Evolutionary conservation across 1,139 yeast species (phyloP).

Genomic region (Geotrichum aggregatum): DNA sequence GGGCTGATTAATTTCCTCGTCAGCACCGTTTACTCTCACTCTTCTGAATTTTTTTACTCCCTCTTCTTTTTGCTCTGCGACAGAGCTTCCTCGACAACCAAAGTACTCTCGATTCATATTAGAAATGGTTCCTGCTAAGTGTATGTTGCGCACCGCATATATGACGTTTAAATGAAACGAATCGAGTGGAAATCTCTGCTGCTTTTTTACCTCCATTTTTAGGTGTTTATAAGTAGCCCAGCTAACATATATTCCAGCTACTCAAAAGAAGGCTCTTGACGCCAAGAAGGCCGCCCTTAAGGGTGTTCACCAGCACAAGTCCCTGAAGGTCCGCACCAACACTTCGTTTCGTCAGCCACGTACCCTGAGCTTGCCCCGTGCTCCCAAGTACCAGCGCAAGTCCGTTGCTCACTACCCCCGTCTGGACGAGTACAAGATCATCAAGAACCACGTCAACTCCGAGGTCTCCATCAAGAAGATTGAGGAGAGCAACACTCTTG

Average conservation of each 20-base stretch:
- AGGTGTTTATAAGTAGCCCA: neutral
- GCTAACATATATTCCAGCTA: slow-evolving; percentile 23
- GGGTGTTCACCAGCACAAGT: slow-evolving; percentile 92
- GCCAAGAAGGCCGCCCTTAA: slow-evolving; percentile 99
- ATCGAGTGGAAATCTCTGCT: neutral
- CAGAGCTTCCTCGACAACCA: slow-evolving; percentile 21
- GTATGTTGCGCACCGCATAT: neutral
- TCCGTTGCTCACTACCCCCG: slow-evolving; percentile 97
- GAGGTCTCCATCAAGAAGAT: slow-evolving; percentile 99
- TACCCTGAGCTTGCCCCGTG: slow-evolving; percentile 89
- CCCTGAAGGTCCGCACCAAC: slow-evolving; percentile 88
- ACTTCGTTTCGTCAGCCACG: slow-evolving; percentile 97
- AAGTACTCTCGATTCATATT: slow-evolving; percentile 12
- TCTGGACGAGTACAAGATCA: slow-evolving; percentile 92
- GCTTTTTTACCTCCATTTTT: neutral
- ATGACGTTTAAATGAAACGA: neutral
- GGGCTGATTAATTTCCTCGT: slow-evolving; percentile 1
- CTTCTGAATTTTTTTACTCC: slow-evolving; percentile 11
- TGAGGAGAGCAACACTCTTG: slow-evolving; percentile 98
- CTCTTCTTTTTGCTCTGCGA: slow-evolving; percentile 16
- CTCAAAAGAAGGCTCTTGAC: slow-evolving; percentile 74
- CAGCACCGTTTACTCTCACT: slow-evolving; percentile 3
- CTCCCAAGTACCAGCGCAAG: slow-evolving; percentile 94
- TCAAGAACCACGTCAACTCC: slow-evolving; percentile 92
- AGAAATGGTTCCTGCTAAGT: slow-evolving; percentile 23